These are phyloP conservation scores for Bondarzewia mesenterica DNA, from an alignment of 1,284 basidiomycete species.

Conservation along the genomic window DNA sequence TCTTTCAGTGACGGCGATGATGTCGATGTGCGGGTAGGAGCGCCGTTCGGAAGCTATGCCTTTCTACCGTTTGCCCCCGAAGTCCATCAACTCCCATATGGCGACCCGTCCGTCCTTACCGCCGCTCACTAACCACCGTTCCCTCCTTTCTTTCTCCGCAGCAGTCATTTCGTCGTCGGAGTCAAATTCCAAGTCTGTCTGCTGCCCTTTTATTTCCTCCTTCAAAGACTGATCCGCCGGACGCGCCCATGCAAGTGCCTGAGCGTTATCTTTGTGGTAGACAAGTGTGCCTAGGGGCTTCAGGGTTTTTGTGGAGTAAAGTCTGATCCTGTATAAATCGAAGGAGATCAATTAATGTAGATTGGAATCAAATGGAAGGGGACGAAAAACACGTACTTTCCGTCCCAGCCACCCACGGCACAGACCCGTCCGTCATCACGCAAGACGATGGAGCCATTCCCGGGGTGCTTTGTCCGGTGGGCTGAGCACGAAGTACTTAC, in stretches of 20 bases:
- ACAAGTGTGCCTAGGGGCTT: slow-evolving; percentile 73
- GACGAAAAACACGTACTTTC: slow-evolving; percentile 46
- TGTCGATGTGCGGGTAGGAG: too few species aligned
- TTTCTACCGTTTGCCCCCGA: slow-evolving; percentile 30
- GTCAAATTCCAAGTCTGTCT: slow-evolving; percentile 30
- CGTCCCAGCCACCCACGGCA: slow-evolving; percentile 86
- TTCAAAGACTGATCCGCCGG: neutral
- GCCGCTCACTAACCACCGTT: slow-evolving; percentile 65
- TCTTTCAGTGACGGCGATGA: too few species aligned
- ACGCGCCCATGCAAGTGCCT: slow-evolving; percentile 59
- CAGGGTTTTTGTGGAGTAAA: slow-evolving; percentile 70
- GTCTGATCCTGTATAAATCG: slow-evolving; percentile 62
- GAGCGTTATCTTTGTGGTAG: slow-evolving; percentile 72
- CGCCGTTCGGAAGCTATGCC: too few species aligned
- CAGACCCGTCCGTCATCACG: slow-evolving; percentile 70
- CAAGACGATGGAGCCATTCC: slow-evolving; percentile 69
- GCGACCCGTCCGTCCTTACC: slow-evolving; percentile 71
- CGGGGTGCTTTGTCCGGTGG: slow-evolving; percentile 68
- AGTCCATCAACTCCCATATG: slow-evolving; percentile 73
- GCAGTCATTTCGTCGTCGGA: slow-evolving; percentile 38
- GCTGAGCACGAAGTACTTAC: slow-evolving; percentile 18
- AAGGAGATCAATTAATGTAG: neutral
- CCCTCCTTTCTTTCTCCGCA: slow-evolving; percentile 43
- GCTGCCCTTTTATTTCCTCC: slow-evolving; percentile 15
- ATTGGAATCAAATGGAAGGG: neutral